Evolutionary conservation across 2,329 filamentous ascomycete species (phyloP).

Genomic region (Penicillium frequentans): DNA sequence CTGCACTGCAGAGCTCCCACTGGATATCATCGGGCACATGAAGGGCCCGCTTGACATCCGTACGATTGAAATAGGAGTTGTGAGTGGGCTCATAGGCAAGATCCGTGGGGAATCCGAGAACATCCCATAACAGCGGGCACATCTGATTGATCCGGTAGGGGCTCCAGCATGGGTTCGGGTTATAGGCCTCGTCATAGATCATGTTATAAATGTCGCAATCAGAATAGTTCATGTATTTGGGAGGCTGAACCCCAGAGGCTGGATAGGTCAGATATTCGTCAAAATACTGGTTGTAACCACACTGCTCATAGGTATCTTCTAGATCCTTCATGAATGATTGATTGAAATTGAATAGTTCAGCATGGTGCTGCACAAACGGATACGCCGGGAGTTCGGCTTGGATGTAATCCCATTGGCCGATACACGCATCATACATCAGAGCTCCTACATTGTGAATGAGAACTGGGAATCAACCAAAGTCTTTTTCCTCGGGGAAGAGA

Average conservation of each 20-base stretch:
- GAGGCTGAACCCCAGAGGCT: constrained; percentile 53
- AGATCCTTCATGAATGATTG: constrained; percentile 42
- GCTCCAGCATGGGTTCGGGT: constrained; percentile 76
- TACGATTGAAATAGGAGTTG: constrained; percentile 67
- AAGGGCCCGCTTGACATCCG: constrained; percentile 67
- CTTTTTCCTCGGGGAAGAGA: not conserved
- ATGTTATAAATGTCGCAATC: constrained; percentile 60
- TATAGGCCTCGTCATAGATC: constrained; percentile 54
- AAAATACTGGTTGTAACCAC: constrained; percentile 48
- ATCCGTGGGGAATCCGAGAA: constrained; percentile 58
- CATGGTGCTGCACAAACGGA: constrained; percentile 45
- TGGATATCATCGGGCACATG: constrained; percentile 53
- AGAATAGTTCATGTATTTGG: constrained; percentile 44
- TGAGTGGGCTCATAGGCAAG: constrained; percentile 56
- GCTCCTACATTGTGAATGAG: constrained; percentile 40
- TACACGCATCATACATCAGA: constrained; percentile 71
- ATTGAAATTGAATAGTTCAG: constrained; percentile 48
- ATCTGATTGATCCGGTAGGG: constrained; percentile 71
- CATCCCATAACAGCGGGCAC: constrained; percentile 70
- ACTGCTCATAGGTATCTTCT: constrained; percentile 42
- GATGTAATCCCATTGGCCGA: constrained; percentile 41
- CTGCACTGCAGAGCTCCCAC: constrained; percentile 33
- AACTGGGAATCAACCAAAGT: not conserved
- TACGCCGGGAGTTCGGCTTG: constrained; percentile 39
- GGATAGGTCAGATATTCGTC: constrained; percentile 57